These are phyloP conservation scores for Ceraceosorus guamensis DNA, from an alignment of 1,284 basidiomycete genomes.

Conservation along the genomic window DNA sequence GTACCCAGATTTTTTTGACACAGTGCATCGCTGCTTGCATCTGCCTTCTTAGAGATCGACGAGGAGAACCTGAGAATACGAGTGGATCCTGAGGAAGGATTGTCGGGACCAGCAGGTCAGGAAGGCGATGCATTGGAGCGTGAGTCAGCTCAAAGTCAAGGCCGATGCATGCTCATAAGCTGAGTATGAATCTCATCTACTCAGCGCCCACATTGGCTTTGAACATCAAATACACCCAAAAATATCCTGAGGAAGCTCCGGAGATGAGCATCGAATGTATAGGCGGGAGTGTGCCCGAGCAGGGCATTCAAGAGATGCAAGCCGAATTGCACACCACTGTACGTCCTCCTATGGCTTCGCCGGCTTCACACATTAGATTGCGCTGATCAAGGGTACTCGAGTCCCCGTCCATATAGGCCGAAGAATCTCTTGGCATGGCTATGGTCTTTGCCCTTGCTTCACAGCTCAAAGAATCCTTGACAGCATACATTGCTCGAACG, in stretches of 20 bases:
- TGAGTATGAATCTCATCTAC: no score
- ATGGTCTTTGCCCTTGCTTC: constrained; percentile 94
- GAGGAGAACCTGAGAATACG: constrained; percentile 74
- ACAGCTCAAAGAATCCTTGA: constrained; percentile 72
- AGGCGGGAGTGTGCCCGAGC: constrained; percentile 57
- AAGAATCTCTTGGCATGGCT: constrained; percentile 88
- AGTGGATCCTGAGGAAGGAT: constrained; percentile 72
- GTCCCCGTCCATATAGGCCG: constrained; percentile 56
- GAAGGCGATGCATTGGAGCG: no score
- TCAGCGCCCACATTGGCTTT: constrained; percentile 54
- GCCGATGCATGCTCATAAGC: no score
- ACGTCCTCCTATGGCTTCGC: constrained; percentile 41
- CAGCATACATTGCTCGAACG: constrained; percentile 53
- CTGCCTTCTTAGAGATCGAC: constrained; percentile 62
- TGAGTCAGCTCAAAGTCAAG: no score
- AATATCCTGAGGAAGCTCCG: constrained; percentile 71
- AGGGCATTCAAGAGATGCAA: constrained; percentile 60
- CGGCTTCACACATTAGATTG: neutral
- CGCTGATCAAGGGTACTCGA: neutral
- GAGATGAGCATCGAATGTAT: constrained; percentile 62
- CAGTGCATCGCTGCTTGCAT: no score
- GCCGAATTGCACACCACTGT: constrained; percentile 62
- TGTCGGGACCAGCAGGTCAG: no score
- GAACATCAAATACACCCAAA: constrained; percentile 62
- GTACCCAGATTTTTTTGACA: neutral